Conservation (phyloP, 139 green algal species). For the Yamagishiella unicocca region DNA sequence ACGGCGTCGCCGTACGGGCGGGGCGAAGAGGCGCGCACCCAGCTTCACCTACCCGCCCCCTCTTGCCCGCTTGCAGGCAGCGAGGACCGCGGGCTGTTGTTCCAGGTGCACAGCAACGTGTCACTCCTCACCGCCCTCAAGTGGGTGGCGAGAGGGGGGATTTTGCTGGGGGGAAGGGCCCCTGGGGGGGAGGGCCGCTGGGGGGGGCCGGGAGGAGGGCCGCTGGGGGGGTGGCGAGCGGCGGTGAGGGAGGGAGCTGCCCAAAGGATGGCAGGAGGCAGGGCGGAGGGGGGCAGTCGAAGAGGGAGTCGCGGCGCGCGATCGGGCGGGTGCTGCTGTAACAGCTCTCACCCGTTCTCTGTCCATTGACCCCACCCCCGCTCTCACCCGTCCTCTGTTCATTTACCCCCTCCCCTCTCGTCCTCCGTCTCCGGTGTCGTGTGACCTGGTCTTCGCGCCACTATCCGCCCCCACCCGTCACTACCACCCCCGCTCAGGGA, state of each 20-base stretch:
- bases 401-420: too few species aligned
- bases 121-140: slow-evolving; percentile 70
- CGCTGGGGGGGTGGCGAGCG: not conserved
- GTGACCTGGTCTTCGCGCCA: too few species aligned
- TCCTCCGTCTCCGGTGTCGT: too few species aligned
- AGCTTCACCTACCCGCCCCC: not conserved
- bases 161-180: not conserved
- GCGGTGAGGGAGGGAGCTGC: not conserved
- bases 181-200: not conserved
- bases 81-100: slow-evolving; percentile 79
- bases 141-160: slow-evolving; percentile 30
- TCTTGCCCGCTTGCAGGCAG: slow-evolving; percentile 56
- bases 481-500: not conserved
- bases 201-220: not conserved
- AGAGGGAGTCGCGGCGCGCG: not conserved
- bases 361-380: too few species aligned
- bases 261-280: not conserved
- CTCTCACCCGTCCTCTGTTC: too few species aligned
- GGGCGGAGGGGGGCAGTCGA: not conserved
- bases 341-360: too few species aligned
- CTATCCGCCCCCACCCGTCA: too few species aligned
- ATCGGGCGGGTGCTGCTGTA: too few species aligned
- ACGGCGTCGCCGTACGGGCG: too few species aligned
- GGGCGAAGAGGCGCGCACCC: too few species aligned
- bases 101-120: slow-evolving; percentile 64